Evolutionary conservation across 2,329 filamentous ascomycete species (phyloP), one percentile per base, ranked within the genome.

Genomic region (Diplocarpon rosae): DNA sequence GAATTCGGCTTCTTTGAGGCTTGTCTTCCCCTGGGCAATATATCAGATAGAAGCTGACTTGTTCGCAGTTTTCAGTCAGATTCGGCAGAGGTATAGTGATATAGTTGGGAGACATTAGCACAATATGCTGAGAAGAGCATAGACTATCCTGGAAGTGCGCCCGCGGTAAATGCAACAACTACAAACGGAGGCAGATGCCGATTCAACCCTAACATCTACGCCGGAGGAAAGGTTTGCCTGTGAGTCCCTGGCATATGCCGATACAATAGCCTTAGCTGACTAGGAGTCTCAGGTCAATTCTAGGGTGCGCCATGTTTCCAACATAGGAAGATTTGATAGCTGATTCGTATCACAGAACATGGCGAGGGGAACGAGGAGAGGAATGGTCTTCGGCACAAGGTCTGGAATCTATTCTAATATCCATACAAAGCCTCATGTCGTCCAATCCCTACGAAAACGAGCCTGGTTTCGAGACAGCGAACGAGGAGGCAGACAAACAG

Each of bases 1-100:
- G 89, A 95, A 64, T 95, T 93, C 60, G 92, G 92, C 2, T 95
- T 95, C 67, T 96, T 94, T 61, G 88, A 96, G 73, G 88, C 92
- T 63, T 48, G 71, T 61, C 17, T 16, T 17, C 30, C 11, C 10
- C 7, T 7, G 5, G 15, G 14, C 15, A 14, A 14, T 10, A 42
- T 27, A 35, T 10, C 29, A 4, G 15, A 38, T 8, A 29, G 5
- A 39, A 56, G 45, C 60, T 69, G 51, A 66, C 49, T 37, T 30
- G 32, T 29, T 32, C 34, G 12, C 47, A 89, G 83, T 93, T 94
- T 60, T 63, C 70, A 0, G 77, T 93, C 56, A 83, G 78, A 56
- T 89, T 94, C 56, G 76, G 79, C 44, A 81, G 76, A 70, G 83
- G 85, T 86, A 61, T 14, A 12, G 30, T 24, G 37, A n/a, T 20